Evolutionary conservation across 495 filamentous ascomycete species (phyloP), one percentile per base, ranked within the genome.

Genomic region (Xylaria grammica): DNA sequence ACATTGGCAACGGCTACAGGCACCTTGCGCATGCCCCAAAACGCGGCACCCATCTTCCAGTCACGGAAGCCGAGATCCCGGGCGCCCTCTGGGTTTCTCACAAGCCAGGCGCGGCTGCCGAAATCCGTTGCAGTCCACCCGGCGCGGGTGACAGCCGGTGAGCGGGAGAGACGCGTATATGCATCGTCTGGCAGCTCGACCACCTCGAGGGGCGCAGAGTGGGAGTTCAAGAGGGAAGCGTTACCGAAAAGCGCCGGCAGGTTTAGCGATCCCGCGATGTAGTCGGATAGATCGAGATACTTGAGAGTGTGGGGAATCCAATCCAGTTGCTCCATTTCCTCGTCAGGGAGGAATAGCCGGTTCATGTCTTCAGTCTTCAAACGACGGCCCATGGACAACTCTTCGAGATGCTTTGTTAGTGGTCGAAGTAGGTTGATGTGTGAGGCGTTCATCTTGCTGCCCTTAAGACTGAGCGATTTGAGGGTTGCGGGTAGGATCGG

Each of bases 41-140:
- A 89, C 62, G 85, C 85, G n/a, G 91, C 91, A 13, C 92, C 92
- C 91, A 93, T 91, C 80, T 96, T 96, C 92, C 92, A 96, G 58
- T 72, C 70, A 29, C 90, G 82, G 34, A 82, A 75, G 6, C 89
- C 89, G 20, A 78, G 76, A 34, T 80, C 80, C 10, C 74, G 66
- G 8, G 70, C 54, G 3, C 60, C 74, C 32, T 77, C 70, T 48
- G 72, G 72, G 40, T 85, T 76, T 38, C 90, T 67, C 79, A 95
- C 92, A 80, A 94, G 66, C 89, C 90, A 78, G 75, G 77, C 73
- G 42, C 84, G 78, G 71, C 87, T 81, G 44, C 90, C 89, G 13
- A 88, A 81, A 66, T 94, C 90, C 52, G 86, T 84, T 26, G 89
- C 77, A 17, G 81, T 85, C 92, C 92, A 90, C 50, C 91, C 89